A percentile compares a stretch with the other conserved stretches of the same genome.
Conservation (phyloP, 208 protist species). For the Trypanosomatidae sp. region DNA sequence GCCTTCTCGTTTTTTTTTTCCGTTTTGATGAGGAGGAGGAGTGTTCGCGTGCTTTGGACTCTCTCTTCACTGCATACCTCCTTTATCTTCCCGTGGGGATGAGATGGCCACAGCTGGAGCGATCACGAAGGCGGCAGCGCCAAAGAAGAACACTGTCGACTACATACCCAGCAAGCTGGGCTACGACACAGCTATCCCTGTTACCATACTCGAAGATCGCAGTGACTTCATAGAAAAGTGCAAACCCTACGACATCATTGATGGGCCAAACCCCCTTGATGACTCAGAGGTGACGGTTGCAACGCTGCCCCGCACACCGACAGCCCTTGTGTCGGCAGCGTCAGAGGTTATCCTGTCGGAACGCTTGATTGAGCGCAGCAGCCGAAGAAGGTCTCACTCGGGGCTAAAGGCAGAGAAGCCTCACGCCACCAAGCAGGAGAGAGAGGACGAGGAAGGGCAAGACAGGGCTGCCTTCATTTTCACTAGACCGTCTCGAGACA, state of each 20-base stretch:
- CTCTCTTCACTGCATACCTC: conserved; percentile 2
- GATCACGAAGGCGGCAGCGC: neutral
- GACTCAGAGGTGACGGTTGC: conserved; percentile 5
- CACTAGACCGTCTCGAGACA: conserved; percentile 14
- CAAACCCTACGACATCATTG: conserved; percentile 73
- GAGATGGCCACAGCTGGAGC: neutral
- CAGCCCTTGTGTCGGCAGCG: neutral
- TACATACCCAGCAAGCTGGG: conserved; percentile 53
- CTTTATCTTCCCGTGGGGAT: neutral
- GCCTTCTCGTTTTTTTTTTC: neutral
- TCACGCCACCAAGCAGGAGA: conserved; percentile 6
- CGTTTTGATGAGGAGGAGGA: neutral
- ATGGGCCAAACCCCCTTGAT: conserved; percentile 51
- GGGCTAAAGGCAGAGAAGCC: conserved; percentile 5
- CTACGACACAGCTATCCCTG: conserved; percentile 59
- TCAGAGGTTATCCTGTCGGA: neutral
- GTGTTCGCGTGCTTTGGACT: neutral
- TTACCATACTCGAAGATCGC: conserved; percentile 39
- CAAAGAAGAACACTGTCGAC: conserved; percentile 45
- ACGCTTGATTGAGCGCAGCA: neutral
- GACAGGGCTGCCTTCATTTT: neutral
- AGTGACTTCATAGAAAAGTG: conserved; percentile 38
- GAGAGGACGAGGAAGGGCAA: neutral
- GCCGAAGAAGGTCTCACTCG: conserved; percentile 8
- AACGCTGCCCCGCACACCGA: neutral